Percentiles rank a stretch among this genome's conserved stretches.
Conservation (phyloP, 1,284 basidiomycete species). For the Ceratobasidium sp. region DNA sequence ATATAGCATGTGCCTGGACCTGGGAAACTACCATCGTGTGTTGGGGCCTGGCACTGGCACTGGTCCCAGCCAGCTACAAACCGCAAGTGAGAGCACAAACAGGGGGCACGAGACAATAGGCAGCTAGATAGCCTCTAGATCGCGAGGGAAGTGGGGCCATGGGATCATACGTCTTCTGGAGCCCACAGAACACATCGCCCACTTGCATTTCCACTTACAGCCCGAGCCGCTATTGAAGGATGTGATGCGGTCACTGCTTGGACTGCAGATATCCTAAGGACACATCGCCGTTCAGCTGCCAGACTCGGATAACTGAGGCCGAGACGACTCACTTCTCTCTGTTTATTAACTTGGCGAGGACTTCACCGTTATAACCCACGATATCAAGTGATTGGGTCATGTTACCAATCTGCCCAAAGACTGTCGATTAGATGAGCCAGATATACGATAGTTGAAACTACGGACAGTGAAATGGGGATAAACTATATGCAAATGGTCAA, state of each 20-base stretch:
- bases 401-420: constrained; percentile 63
- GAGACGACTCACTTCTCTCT: constrained; percentile 55
- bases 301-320: background rate
- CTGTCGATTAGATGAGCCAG: background rate
- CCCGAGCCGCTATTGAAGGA: constrained; percentile 70
- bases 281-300: background rate
- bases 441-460: constrained; percentile 36
- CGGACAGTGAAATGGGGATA: constrained; percentile 79
- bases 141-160: background rate
- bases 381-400: constrained; percentile 77
- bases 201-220: constrained; percentile 73
- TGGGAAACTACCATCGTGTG: background rate
- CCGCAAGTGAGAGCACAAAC: background rate
- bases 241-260: constrained; percentile 87
- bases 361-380: constrained; percentile 73
- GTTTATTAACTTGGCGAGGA: constrained; percentile 66
- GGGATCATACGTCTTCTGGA: constrained; percentile 49
- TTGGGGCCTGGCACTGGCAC: background rate
- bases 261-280: constrained; percentile 68
- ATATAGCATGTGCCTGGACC: background rate
- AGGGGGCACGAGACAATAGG: constrained; percentile 1
- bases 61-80: background rate
- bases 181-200: constrained; percentile 82
- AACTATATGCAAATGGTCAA: constrained; percentile 43
- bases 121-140: background rate